phyloP scores from a whole-genome alignment of 805 yeast genomes.

The Yarrowia yakushimensis region DNA sequence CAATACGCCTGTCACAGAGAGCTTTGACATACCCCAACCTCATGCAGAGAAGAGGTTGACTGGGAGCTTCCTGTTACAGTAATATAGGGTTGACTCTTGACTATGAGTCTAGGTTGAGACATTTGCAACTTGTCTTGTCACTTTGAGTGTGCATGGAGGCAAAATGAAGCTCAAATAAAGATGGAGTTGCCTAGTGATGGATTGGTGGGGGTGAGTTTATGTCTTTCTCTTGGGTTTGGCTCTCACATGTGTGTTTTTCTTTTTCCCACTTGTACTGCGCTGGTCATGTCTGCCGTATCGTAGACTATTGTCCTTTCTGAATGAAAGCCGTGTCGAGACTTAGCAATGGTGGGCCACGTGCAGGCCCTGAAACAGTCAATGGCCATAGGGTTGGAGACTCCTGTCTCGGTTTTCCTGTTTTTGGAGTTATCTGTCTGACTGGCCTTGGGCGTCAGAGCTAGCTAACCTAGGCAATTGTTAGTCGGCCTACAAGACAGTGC shows the following conservation, averaged over 20 bases:
- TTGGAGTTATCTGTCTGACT: too few species aligned
- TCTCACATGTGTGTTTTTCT: neutral
- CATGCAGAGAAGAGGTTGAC: too few species aligned
- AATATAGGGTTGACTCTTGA: constrained; percentile 2
- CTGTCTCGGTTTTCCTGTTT: too few species aligned
- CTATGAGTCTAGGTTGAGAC: constrained; percentile 14
- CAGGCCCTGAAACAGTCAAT: too few species aligned
- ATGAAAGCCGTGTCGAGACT: too few species aligned
- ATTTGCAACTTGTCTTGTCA: neutral
- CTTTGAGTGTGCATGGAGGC: neutral
- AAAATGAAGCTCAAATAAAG: neutral
- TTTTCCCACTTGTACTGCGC: neutral
- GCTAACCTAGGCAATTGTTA: neutral
- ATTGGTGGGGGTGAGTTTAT: neutral
- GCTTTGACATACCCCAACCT: too few species aligned
- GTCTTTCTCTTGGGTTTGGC: neutral
- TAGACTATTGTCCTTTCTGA: neutral
- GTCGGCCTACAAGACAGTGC: neutral
- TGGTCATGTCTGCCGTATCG: neutral
- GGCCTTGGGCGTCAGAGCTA: neutral
- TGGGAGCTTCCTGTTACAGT: too few species aligned
- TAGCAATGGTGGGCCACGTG: too few species aligned
- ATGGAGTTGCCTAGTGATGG: neutral
- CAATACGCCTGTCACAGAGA: neutral
- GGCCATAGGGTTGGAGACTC: too few species aligned